These are phyloP conservation scores for Wallacemonas sp. DNA, from an alignment of 208 protist species.

Conservation along the genomic window DNA sequence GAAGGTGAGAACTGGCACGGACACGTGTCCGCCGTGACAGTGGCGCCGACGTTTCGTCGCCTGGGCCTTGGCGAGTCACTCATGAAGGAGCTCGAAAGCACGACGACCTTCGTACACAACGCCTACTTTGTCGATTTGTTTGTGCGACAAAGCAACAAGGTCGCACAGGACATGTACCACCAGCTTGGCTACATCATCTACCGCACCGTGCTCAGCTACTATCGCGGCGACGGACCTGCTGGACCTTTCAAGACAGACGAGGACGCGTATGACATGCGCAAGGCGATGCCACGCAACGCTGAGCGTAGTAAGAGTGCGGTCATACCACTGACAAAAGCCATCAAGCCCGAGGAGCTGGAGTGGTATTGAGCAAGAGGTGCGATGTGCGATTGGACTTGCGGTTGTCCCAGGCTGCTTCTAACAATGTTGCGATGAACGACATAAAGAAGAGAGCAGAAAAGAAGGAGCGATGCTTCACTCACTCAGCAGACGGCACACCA, in stretches of 20 bases:
- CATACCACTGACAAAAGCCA: conserved; percentile 65
- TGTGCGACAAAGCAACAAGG: conserved; percentile 96
- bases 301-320: conserved; percentile 70
- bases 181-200: conserved; percentile 98
- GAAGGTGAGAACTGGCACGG: conserved; percentile 95
- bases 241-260: conserved; percentile 73
- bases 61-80: conserved; percentile 93
- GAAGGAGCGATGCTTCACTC: too few species aligned
- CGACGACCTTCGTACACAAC: conserved; percentile 81
- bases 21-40: conserved; percentile 99
- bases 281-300: conserved; percentile 92
- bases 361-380: conserved; percentile 42
- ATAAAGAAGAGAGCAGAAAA: too few species aligned
- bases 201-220: conserved; percentile 89
- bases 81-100: conserved; percentile 96
- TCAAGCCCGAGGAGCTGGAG: conserved; percentile 86
- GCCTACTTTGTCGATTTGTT: conserved; percentile 99
- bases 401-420: too few species aligned
- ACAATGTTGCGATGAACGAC: too few species aligned
- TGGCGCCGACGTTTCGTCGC: conserved; percentile 97
- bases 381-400: too few species aligned
- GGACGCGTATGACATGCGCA: conserved; percentile 97
- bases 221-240: conserved; percentile 58
- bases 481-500: too few species aligned
- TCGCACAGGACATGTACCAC: conserved; percentile 98